Evolutionary conservation across 805 yeast genomes (phyloP), one percentile per base, ranked within the genome.

Genomic region (Jamesozyma piceae): DNA sequence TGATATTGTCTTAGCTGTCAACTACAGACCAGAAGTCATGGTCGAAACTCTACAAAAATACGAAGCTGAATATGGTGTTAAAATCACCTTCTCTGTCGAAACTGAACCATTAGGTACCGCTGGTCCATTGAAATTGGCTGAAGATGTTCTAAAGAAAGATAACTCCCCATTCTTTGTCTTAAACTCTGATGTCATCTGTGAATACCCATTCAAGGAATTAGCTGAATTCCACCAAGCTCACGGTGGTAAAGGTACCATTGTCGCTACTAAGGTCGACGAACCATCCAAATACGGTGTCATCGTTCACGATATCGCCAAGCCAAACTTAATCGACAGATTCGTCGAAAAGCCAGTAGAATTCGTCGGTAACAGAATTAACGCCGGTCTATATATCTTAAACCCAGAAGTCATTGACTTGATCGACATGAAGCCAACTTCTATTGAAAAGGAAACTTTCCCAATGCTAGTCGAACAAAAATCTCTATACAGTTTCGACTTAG

Each of bases 391-490:
- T 76, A 89, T 92, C 63, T 75, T 92, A 66, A 92, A 90, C 83
- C 99, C 99, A 57, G 80, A 85, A 53, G 98, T 92, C 55, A 85
- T 92, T 61, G 97, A 90, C 68, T 74, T 88, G 63, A 92, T 92
- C 63, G 97, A 92, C 64, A 77, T 90, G 78, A 88, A 89, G 69
- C 99, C 99, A 68, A 92, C 99, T 56, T 90, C 97, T 41, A 92
- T 92, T 60, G 99, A 92, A 77, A 89, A 89, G 82, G 99, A 92
- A 77, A 89, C 97, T 56, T 92, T 92, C 96, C 99, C 99, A 60
- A 71, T 74, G 60, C 78, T 92, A 59, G 97, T 94, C 53, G 94
- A 85, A 70, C 72, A 82, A 64, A 88, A 82, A 63, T 76, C 82
- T 48, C 77, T 92, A 60, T 92, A 81, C 77, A 89, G 97, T 43